Base-by-base conservation (phyloP, 768 basidiomycete genomes). In the Suillus spraguei region DNA sequence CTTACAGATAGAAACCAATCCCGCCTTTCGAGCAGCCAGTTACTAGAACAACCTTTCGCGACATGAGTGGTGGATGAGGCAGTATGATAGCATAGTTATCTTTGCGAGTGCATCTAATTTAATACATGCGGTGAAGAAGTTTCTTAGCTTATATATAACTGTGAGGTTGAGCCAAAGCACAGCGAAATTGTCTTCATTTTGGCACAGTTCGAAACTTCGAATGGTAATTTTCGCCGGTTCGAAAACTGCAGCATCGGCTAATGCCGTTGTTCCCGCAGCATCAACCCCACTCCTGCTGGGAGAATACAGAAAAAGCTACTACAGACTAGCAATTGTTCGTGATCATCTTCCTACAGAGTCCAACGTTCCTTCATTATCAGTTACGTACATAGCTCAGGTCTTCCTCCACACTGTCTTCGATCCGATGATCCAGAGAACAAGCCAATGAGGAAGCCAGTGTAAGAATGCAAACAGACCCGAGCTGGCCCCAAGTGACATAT, bases 21-120 rank as follows among this genome's bases (percentile, higher is more conserved):
- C 91, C 90, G 0, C 91, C 91, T 5, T 79, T 76, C 1, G 88
- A 84, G 71, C 88, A 89, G 2, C 91, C 91, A n/a, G 91, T 94
- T 54, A 93, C 79, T 44, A 92, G 78, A 41, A 90, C 87, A 11
- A 91, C 81, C 36, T 69, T 70, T 17, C 49, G 49, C n/a, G 42
- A 49, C 52, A 53, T 53, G 42, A 44, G 20, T 9, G 17, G 20
- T 14, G 20, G 42, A 17, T 42, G 42, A 42, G 9, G 42, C 42
- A 44, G 42, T 17, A 17, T 3, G 42, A 42, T 42, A 42, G 28
- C 28, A 8, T 13, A 36, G 9, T 38, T 11, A 13, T 11, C 28
- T 28, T 13, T 38, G 13, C 11, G 2, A 11, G 11, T 4, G 11
- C 2, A 3, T 13, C 36, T 13, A 38, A 38, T 38, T 38, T 38